A percentile compares a stretch with the other conserved stretches of the same genome.
These are phyloP conservation scores for Vaccinium macrocarpon DNA, from an alignment of 148 eudicot species.

Conservation along the genomic window DNA sequence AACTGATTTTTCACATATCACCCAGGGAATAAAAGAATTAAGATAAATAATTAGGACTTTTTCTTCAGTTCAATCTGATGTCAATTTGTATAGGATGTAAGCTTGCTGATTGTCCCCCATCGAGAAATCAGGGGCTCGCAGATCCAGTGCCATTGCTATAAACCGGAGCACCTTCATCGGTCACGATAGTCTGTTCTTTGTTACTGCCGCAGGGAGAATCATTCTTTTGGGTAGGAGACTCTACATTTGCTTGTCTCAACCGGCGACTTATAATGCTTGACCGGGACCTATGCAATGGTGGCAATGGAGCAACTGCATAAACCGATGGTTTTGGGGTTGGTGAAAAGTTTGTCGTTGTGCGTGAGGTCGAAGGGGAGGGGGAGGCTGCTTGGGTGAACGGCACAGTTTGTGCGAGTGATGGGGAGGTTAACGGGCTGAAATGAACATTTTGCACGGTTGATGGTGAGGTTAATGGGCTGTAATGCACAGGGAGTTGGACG, in stretches of 20 bases:
- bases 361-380: slow-evolving; percentile 9
- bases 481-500: slow-evolving; percentile 24
- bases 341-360: slow-evolving; percentile 11
- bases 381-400: not conserved
- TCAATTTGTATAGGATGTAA: not conserved
- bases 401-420: not conserved
- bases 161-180: slow-evolving; percentile 39
- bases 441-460: slow-evolving; percentile 4
- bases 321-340: slow-evolving; percentile 32
- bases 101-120: not conserved
- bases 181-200: slow-evolving; percentile 33
- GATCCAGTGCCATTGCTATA: slow-evolving; percentile 43
- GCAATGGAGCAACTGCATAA: slow-evolving; percentile 28
- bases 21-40: not conserved
- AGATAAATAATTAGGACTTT: not conserved
- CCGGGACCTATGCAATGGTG: slow-evolving; percentile 28
- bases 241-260: slow-evolving; percentile 25
- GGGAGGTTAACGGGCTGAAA: not conserved
- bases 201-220: slow-evolving; percentile 35
- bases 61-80: not conserved
- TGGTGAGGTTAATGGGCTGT: slow-evolving; percentile 17
- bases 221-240: slow-evolving; percentile 26
- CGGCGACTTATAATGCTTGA: slow-evolving; percentile 20
- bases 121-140: not conserved
- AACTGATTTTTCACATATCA: not conserved